Evolutionary conservation across 2,329 filamentous ascomycete species (phyloP).

Genomic region (Rutstroemia sp.): DNA sequence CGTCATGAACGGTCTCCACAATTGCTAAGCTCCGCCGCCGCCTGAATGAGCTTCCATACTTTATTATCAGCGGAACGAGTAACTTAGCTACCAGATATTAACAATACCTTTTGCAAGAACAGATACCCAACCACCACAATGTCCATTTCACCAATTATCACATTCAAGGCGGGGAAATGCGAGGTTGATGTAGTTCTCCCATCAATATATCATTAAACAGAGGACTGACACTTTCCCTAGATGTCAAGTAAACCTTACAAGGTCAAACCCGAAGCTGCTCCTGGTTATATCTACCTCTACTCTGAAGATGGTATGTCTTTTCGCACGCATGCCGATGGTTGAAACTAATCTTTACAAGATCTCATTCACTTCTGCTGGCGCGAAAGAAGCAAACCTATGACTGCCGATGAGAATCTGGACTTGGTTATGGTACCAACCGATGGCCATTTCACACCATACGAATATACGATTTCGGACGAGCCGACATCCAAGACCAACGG

Average conservation of each 20-base stretch:
- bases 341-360: constrained; percentile 42
- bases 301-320: constrained; percentile 67
- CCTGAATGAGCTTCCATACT: constrained; percentile 7
- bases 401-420: constrained; percentile 69
- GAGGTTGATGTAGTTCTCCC: constrained; percentile 63
- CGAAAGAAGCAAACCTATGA: constrained; percentile 61
- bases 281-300: constrained; percentile 89
- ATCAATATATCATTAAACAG: constrained; percentile 2
- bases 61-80: not conserved
- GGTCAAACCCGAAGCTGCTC: constrained; percentile 64
- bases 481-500: constrained; percentile 66
- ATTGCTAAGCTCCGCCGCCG: constrained; percentile 10
- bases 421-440: constrained; percentile 91
- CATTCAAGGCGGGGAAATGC: constrained; percentile 92
- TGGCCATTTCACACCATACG: constrained; percentile 78
- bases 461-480: constrained; percentile 56
- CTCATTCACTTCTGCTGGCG: constrained; percentile 98
- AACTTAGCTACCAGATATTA: not conserved
- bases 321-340: not conserved
- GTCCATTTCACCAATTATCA: constrained; percentile 81
- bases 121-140: constrained; percentile 40
- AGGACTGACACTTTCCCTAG: constrained; percentile 30
- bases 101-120: constrained; percentile 1
- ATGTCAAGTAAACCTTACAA: constrained; percentile 54
- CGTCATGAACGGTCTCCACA: constrained; percentile 7